Evolutionary conservation across 495 filamentous ascomycete genomes (phyloP), one percentile per base, ranked within the genome.

Genomic region (Trichoderma parareesei): DNA sequence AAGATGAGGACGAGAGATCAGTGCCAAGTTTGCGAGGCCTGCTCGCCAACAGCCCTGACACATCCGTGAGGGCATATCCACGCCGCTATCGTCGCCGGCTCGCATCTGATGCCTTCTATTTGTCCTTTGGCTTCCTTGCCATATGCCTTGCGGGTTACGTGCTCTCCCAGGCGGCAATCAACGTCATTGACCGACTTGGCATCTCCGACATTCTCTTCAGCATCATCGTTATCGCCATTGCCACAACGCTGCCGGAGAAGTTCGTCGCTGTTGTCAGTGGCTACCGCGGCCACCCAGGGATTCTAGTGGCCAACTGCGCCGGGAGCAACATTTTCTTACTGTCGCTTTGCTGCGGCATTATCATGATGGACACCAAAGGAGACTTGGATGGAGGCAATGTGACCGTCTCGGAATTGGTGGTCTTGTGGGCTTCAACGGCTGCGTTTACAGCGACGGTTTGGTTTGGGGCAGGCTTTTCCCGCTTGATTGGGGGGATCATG

Each of bases 221-320:
- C 43, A 70, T 84, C 37, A 80, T 77, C 0, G 74, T 87, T 13
- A 71, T 87, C 2, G 76, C 84, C 0, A 76, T 85, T 62, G 83
- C 83, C 18, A 85, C 83, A 0, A 86, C 83, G 0, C 67, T 86
- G 0, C 83, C 83, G 1, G 83, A 85, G 71, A 86, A 85, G 65
- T 74, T 85, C 33, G 68, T 84, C 18, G 75, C 81, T 9, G 69
- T 82, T 1, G 38, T 86, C 6, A 76, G 78, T 44, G 79, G 81
- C 9, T 66, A 62, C 2, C 73, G 79, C 1, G 77, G 78, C 2
- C 77, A 84, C 27, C 67, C 70, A 1, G 81, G 82, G 3, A 81
- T 85, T 62, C 61, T 86, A 35, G 78, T 83, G 62, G 83, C 82
- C 3, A 82, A 75, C 38, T 83, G 80, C 11, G 83, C 78, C 37